Evolutionary conservation across 768 basidiomycete genomes (phyloP).

Genomic region (Cyathus striatus): DNA sequence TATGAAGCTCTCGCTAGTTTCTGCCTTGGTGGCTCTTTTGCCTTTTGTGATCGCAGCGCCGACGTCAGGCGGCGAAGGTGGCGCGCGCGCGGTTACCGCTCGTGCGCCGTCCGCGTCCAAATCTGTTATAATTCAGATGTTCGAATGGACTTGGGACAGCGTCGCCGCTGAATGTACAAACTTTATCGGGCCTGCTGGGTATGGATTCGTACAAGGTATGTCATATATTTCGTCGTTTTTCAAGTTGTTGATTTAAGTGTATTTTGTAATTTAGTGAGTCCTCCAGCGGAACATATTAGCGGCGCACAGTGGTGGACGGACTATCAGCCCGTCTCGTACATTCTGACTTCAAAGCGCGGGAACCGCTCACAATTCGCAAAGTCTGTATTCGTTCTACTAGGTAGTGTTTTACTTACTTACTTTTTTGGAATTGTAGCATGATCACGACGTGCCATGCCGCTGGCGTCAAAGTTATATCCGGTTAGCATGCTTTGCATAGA

Average conservation of each 20-base stretch:
- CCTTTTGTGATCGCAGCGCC: constrained; percentile 6
- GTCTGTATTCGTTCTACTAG: constrained; percentile 15
- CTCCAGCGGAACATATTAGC: constrained; percentile 51
- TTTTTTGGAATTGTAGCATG: constrained; percentile 28
- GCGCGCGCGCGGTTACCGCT: constrained; percentile 4
- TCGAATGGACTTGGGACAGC: constrained; percentile 61
- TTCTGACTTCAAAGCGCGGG: constrained; percentile 59
- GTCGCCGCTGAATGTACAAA: constrained; percentile 58
- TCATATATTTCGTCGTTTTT: background rate
- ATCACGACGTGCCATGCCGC: constrained; percentile 44
- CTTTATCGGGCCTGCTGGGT: constrained; percentile 66
- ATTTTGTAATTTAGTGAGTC: constrained; percentile 31
- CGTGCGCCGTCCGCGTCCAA: constrained; percentile 25
- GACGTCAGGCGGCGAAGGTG: constrained; percentile 4
- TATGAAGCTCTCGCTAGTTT: background rate
- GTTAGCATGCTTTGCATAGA: constrained; percentile 15
- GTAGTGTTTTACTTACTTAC: background rate
- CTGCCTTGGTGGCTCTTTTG: constrained; percentile 1
- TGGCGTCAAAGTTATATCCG: constrained; percentile 53
- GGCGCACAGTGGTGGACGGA: constrained; percentile 73
- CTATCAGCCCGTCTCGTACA: constrained; percentile 68
- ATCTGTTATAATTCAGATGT: constrained; percentile 64
- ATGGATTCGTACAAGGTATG: constrained; percentile 68
- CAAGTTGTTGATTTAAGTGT: background rate
- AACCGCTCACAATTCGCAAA: constrained; percentile 44